A percentile compares a stretch with the other conserved stretches of the same genome.
phyloP scores from a whole-genome alignment of 2,329 filamentous ascomycete species.

The Chaetomium globosum region DNA sequence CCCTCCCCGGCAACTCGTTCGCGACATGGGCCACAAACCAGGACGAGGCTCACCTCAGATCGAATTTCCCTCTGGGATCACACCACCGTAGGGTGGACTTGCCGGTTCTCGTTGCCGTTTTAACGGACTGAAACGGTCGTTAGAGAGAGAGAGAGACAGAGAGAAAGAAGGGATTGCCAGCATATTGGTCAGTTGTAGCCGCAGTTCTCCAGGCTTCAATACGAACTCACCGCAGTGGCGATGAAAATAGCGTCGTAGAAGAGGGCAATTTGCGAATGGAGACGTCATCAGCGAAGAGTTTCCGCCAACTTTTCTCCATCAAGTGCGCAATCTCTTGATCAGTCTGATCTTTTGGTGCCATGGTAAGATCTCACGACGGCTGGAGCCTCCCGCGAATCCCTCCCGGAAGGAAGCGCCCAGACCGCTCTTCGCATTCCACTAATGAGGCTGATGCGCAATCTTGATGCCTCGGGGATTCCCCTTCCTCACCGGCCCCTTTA shows the following conservation, averaged over 20 bases:
- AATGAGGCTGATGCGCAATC: not conserved
- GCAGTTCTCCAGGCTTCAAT: not conserved
- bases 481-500: not conserved
- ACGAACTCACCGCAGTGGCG: not conserved
- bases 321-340: not conserved
- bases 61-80: not conserved
- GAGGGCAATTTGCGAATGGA: not conserved
- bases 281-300: not conserved
- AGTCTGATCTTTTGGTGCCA: not conserved
- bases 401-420: conserved; percentile 2
- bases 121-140: not conserved
- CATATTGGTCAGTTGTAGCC: not conserved
- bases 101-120: not conserved
- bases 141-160: too few species aligned
- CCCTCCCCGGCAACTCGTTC: not conserved
- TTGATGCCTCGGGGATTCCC: not conserved
- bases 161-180: not conserved
- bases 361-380: not conserved
- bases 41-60: not conserved
- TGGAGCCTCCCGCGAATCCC: conserved; percentile 8
- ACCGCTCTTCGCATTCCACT: not conserved
- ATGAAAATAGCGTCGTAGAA: not conserved
- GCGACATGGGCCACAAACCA: too few species aligned
- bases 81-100: not conserved
- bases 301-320: not conserved